Evolutionary conservation across 1,284 basidiomycete genomes (phyloP).

Genomic region (Moesziomyces parantarcticus): DNA sequence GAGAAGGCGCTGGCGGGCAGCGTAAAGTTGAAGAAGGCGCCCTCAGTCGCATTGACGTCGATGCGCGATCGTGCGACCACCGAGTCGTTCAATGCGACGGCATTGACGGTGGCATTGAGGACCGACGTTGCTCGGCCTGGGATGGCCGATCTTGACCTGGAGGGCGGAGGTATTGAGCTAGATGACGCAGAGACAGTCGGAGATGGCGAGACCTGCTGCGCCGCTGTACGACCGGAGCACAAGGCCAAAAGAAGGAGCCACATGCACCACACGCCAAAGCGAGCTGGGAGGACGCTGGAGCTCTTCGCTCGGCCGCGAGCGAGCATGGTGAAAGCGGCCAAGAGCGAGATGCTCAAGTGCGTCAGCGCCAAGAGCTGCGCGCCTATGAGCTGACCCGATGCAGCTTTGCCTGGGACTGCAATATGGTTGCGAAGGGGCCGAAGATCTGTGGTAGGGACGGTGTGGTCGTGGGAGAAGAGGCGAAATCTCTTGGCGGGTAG

Average conservation of each 20-base stretch:
- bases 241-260: constrained; percentile 4
- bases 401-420: no score
- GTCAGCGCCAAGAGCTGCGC: neutral
- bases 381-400: neutral
- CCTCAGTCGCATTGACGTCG: constrained; percentile 24
- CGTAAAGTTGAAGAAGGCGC: constrained; percentile 54
- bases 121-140: constrained; percentile 37
- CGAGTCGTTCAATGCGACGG: constrained; percentile 52
- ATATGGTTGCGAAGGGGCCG: no score
- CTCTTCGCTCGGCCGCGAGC: neutral
- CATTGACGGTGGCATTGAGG: constrained; percentile 24
- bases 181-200: constrained; percentile 10
- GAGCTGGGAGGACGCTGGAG: neutral
- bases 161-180: constrained; percentile 5
- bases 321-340: neutral
- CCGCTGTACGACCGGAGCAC: constrained; percentile 1
- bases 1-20: constrained; percentile 26
- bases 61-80: constrained; percentile 44
- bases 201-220: constrained; percentile 20
- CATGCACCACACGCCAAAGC: neutral
- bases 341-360: neutral
- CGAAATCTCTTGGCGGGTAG: no score
- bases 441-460: no score
- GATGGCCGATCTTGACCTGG: constrained; percentile 29
- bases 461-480: no score